Base-by-base conservation (phyloP, 129 eudicot genomes). In the Calendula officinalis region DNA sequence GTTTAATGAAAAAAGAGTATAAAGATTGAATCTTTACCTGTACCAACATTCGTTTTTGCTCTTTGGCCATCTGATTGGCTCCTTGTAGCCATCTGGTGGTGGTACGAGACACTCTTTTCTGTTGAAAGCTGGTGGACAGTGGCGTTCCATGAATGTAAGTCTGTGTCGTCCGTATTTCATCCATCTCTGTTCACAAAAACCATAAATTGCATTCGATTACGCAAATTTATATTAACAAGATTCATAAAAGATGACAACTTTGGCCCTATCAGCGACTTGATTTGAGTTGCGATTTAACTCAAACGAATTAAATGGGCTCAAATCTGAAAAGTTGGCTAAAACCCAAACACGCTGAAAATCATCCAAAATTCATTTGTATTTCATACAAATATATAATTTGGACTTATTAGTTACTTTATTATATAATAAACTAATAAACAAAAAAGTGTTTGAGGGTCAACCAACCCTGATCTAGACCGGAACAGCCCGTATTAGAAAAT, bases 41-140 rank as follows among this genome's bases (percentile, higher is more conserved):
- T 94, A 94, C 99, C 99, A 94, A 86, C 96, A 88, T 75, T 94
- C 91, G 42, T 83, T 76, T 69, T 74, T 88, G 99, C 99, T 94
- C 78, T 89, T 81, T 11, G 99, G 99, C 99, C 99, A 94, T 80
- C 84, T 88, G 56, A 94, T 94, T 8, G 99, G 99, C 33, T 70
- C 38, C 80, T 94, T 94, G 68, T 94, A 94, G 47, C 99, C 99
- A 58, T 83, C 82, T 0, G 99, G 99, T 36, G 99, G 96, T 7
- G 99, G 99, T 42, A 94, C 89, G 67, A 94, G 74, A 68, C 99
- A 94, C 69, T 88, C 96, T 75, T 85, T 94, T 73, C 86, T 81
- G 52, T 88, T 96, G n/a, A 83, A 94, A 1, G 80, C 68, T 0
- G 99, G 86, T 37, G 99, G 99, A 68, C 99, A 94, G 66, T 94